Base-by-base conservation (phyloP, 2,329 filamentous ascomycete genomes). In the Botrytis pseudocinerea region DNA sequence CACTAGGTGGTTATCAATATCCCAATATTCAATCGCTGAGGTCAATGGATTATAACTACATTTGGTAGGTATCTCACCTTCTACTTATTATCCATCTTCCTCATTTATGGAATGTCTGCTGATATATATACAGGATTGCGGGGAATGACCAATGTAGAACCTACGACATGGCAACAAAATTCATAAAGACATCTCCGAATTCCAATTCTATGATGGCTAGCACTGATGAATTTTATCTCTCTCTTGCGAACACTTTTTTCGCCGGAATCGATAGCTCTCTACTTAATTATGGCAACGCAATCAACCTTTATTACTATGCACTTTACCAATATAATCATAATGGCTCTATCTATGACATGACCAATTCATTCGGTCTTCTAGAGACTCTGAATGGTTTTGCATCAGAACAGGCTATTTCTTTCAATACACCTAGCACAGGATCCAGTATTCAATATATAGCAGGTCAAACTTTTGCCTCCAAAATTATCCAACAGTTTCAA, bases 1-100 rank as follows among this genome's bases (percentile, higher is more conserved):
- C 94, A 0, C 82, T 97, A 78, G 83, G 88, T 71, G 94, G 94
- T 16, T 97, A 95, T 80, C 94, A 97, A 80, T 89, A 97, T 76
- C 91, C 95, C 28, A 63, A 69, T 46, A 54, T 72, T 51, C 61
- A 59, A n/a, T 57, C 64, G 40, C n/a, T 64, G 25, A 48, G 63
- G 28, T 22, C 46, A n/a, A 40, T 44, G 57, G 60, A 69, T 42
- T 64, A 63, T 18, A 73, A 74, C 20, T 70, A 66, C 59, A 72
- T 65, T n/a, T 69, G 61, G 60, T 62, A 57, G 7, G 6, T 35
- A 25, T 16, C 28, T 25, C n/a, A 32, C 20, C 38, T 42, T 25
- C 32, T 51, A 1, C 28, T 44, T 9, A 12, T 2, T 8, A 20
- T 16, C 10, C 16, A 1, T 60, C 3, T 32, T 46, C 9, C 20